phyloP scores from a whole-genome alignment of 2,329 filamentous ascomycete species.

The Cytospora mali region DNA sequence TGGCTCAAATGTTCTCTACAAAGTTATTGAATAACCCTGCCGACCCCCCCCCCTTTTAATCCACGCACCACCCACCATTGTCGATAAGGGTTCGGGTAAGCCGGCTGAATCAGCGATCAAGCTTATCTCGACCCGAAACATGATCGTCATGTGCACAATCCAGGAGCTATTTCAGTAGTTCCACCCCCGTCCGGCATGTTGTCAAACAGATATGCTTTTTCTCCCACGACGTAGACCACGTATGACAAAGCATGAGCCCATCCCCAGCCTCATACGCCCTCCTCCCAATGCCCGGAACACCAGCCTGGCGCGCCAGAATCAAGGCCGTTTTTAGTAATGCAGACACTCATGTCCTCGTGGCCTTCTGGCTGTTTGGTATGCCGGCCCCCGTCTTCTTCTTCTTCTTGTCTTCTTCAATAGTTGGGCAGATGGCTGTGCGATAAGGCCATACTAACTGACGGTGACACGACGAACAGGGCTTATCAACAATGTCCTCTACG shows the following conservation, averaged over 20 bases:
- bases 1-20: too few relatives aligned
- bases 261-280: constrained; percentile 49
- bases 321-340: constrained; percentile 64
- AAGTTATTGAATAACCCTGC: too few relatives aligned
- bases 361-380: constrained; percentile 94
- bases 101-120: not conserved
- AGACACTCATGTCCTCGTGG: constrained; percentile 71
- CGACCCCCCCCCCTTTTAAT: too few relatives aligned
- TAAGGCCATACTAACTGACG: constrained; percentile 10
- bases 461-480: constrained; percentile 56
- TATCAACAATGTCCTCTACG: constrained; percentile 97
- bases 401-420: too few relatives aligned
- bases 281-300: constrained; percentile 60
- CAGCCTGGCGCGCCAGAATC: constrained; percentile 67
- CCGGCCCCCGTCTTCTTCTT: constrained; percentile 2
- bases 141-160: not conserved
- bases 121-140: not conserved
- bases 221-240: not conserved
- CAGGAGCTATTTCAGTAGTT: not conserved
- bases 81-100: not conserved
- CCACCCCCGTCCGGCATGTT: not conserved
- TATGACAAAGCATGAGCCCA: constrained; percentile 37
- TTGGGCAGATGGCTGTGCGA: too few relatives aligned
- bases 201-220: not conserved
- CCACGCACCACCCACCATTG: too few relatives aligned